Evolutionary conservation across 176 grass and related monocot species (phyloP), one percentile per base, ranked within the genome.

Genomic region (Oryza longistaminata): DNA sequence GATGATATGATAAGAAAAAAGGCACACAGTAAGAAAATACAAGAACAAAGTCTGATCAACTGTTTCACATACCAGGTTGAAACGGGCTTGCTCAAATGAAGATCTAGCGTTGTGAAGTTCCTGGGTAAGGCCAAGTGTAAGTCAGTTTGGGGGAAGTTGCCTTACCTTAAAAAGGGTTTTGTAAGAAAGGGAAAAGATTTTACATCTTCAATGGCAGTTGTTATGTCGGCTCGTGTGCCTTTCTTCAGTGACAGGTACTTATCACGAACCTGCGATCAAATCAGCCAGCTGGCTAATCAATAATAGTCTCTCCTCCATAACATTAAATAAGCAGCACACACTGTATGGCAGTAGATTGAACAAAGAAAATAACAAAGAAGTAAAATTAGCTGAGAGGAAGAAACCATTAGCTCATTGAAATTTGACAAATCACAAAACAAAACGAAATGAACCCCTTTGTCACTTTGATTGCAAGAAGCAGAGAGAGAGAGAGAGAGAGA

Each of bases 1-100:
- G 62, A 65, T 26, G 34, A 8, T 49, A 89, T 73, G 39, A 81
- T 75, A 88, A 49, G 29, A 17, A 77, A 52, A 58, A 52, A 81
- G 24, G 52, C 68, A 68, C 64, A 78, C 3, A 21, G 13, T 55
- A 61, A 29, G 78, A 71, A 76, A 52, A 35, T 70, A 75, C 33
- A 70, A 53, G 12, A 70, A 14, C 31, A 74, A 81, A 73, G 24
- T 67, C 53, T 73, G 40, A 65, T 64, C 12, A 16, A 72, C 10
- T 31, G 35, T 15, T 69, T 82, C 65, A 44, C 74, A 71, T 92
- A 99, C 96, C 90, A 99, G 90, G 86, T 94, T 99, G 76, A 99
- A 99, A 82, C 96, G 96, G 79, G 93, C 88, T 92, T 95, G 92
- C 84, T 99, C 96, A 92, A 96, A 99, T 75, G 91, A 88, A 79